Conservation (phyloP, 768 basidiomycete genomes). For the Serendipita sp. region DNA sequence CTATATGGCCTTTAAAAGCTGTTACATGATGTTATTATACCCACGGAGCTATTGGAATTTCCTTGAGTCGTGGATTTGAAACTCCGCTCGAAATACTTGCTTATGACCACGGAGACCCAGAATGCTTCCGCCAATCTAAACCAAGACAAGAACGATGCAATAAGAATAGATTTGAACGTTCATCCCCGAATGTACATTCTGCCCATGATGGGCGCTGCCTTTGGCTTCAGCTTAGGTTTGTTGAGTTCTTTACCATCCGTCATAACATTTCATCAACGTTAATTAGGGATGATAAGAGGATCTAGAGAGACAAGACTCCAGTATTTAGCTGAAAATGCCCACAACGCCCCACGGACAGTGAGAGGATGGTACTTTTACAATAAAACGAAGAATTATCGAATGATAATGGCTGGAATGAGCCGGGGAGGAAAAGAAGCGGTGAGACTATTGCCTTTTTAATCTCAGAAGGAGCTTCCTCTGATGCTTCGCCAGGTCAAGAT, state of each 20-base stretch:
- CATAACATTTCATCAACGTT: background rate
- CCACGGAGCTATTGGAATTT: no score
- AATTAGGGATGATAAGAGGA: conserved; percentile 33
- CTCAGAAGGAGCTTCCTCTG: background rate
- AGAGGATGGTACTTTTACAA: conserved; percentile 94
- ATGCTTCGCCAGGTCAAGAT: conserved; percentile 22
- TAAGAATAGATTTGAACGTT: conserved; percentile 22
- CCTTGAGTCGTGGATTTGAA: no score
- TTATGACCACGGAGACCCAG: background rate
- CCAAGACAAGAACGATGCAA: background rate
- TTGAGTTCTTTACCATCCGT: conserved; percentile 8
- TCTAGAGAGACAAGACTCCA: conserved; percentile 54
- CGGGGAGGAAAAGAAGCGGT: conserved; percentile 43
- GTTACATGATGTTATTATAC: background rate
- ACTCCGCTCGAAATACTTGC: background rate
- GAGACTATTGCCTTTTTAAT: background rate
- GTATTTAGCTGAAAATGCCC: conserved; percentile 86
- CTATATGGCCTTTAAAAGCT: background rate
- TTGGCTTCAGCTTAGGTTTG: conserved; percentile 51
- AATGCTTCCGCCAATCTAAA: background rate
- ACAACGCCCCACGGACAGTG: conserved; percentile 68
- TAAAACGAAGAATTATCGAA: conserved; percentile 86
- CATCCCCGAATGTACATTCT: conserved; percentile 46
- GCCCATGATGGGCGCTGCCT: conserved; percentile 39
- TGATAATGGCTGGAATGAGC: conserved; percentile 56